A percentile compares a stretch with the other conserved stretches of the same genome.
These are phyloP conservation scores for Lomentospora prolificans DNA, from an alignment of 2,329 filamentous ascomycete species.

Conservation along the genomic window DNA sequence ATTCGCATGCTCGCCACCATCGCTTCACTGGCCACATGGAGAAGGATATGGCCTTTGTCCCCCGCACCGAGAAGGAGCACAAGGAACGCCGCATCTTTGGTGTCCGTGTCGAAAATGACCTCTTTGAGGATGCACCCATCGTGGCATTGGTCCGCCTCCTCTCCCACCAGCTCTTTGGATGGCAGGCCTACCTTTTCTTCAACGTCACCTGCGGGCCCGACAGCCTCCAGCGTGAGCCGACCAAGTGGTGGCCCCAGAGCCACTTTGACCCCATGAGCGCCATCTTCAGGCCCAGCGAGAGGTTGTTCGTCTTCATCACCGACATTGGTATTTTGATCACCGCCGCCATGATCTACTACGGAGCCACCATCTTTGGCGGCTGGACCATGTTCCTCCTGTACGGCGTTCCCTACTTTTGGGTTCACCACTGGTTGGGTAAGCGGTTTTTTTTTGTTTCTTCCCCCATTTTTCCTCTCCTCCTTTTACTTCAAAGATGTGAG, in stretches of 20 bases:
- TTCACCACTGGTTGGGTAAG: constrained; percentile 53
- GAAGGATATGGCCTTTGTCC: constrained; percentile 57
- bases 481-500: no score
- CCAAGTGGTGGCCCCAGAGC: constrained; percentile 33
- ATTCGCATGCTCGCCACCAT: constrained; percentile 61
- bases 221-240: constrained; percentile 33
- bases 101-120: constrained; percentile 35
- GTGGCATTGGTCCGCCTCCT: constrained; percentile 44
- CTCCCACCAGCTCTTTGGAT: constrained; percentile 54
- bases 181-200: constrained; percentile 53
- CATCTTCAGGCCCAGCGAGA: constrained; percentile 50
- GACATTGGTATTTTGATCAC: constrained; percentile 50
- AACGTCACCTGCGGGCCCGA: constrained; percentile 42
- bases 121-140: constrained; percentile 55
- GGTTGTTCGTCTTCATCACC: constrained; percentile 44
- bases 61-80: constrained; percentile 31
- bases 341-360: constrained; percentile 38
- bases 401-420: constrained; percentile 56
- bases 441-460: not conserved
- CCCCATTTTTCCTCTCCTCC: constrained; percentile 28
- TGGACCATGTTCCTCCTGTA: constrained; percentile 51
- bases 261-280: constrained; percentile 54
- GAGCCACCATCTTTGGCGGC: constrained; percentile 41
- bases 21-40: constrained; percentile 58
- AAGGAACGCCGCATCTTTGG: constrained; percentile 23